A percentile compares a stretch with the other conserved stretches of the same genome.
Conservation (phyloP, 768 basidiomycete species). For the Lactifluus volemus region DNA sequence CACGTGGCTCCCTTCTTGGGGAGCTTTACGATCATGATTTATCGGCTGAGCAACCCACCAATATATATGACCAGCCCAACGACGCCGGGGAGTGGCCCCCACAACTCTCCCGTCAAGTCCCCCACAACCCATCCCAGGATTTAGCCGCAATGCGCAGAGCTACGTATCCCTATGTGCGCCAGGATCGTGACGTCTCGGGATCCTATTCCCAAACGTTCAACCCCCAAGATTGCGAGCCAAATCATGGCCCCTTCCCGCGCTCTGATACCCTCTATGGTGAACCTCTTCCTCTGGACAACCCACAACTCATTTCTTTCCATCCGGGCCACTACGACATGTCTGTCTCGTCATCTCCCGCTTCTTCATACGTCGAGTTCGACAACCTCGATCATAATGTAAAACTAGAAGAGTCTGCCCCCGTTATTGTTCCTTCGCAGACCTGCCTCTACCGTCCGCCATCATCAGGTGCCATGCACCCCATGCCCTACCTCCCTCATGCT, state of each 20-base stretch:
- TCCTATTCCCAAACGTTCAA: conserved; percentile 38
- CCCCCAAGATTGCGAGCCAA: conserved; percentile 34
- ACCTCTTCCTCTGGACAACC: conserved; percentile 30
- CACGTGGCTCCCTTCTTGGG: conserved; percentile 50
- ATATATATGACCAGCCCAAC: conserved; percentile 21
- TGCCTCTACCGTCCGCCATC: conserved; percentile 38
- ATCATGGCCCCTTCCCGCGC: conserved; percentile 26
- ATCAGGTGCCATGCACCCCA: conserved; percentile 24
- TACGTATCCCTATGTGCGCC: conserved; percentile 69
- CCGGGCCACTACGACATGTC: conserved; percentile 28
- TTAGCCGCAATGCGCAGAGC: conserved; percentile 48
- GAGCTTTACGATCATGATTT: conserved; percentile 63
- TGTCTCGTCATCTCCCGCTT: conserved; percentile 34
- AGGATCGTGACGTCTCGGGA: conserved; percentile 47
- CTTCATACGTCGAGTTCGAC: conserved; percentile 41
- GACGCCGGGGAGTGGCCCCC: conserved; percentile 20
- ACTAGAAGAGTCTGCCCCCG: conserved; percentile 51
- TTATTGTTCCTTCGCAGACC: conserved; percentile 58
- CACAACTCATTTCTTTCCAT: conserved; percentile 29
- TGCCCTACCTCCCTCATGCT: conserved; percentile 32
- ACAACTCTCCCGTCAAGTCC: conserved; percentile 21
- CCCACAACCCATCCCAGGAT: conserved; percentile 32
- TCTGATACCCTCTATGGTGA: conserved; percentile 35
- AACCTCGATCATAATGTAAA: conserved; percentile 44
- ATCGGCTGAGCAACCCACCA: conserved; percentile 27